phyloP scores from a whole-genome alignment of 371 early-diverging fungal species.

The Mucor plumbeus region DNA sequence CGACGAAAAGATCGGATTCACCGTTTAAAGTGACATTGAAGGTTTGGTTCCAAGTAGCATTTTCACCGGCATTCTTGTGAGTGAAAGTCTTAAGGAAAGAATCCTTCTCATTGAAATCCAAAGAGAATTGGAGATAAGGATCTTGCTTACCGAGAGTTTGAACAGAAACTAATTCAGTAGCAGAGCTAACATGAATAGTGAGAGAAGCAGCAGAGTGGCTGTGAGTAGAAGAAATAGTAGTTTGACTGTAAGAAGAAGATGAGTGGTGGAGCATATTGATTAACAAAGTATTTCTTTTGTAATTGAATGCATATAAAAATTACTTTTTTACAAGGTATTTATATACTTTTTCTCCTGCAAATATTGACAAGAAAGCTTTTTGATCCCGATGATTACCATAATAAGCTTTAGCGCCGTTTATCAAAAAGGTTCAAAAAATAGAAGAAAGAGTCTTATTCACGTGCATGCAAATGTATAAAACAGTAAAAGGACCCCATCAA shows the following conservation, averaged over 20 bases:
- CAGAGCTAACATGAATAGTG: slow-evolving; percentile 47
- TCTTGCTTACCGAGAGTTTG: slow-evolving; percentile 65
- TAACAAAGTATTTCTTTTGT: background rate
- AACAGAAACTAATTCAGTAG: slow-evolving; percentile 43
- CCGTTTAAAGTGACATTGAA: slow-evolving; percentile 53
- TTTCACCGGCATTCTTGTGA: slow-evolving; percentile 60
- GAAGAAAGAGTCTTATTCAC: background rate
- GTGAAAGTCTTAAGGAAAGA: slow-evolving; percentile 60
- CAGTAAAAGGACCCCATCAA: background rate
- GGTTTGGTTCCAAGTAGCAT: slow-evolving; percentile 63
- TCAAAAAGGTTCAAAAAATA: background rate
- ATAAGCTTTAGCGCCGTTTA: slow-evolving; percentile 4
- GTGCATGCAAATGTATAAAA: background rate
- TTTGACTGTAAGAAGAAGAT: slow-evolving; percentile 10
- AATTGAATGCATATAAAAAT: background rate
- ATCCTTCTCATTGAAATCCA: slow-evolving; percentile 49
- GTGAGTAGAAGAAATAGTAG: background rate
- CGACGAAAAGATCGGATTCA: slow-evolving; percentile 58
- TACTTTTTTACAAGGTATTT: background rate
- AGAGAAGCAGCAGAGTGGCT: slow-evolving; percentile 33
- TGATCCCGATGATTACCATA: slow-evolving; percentile 17
- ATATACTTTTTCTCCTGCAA: slow-evolving; percentile 12
- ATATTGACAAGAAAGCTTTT: slow-evolving; percentile 22
- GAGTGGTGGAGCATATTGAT: slow-evolving; percentile 24
- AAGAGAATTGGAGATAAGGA: slow-evolving; percentile 59